phyloP scores from a whole-genome alignment of 2,329 filamentous ascomycete genomes.

The Raffaelea arxii region DNA sequence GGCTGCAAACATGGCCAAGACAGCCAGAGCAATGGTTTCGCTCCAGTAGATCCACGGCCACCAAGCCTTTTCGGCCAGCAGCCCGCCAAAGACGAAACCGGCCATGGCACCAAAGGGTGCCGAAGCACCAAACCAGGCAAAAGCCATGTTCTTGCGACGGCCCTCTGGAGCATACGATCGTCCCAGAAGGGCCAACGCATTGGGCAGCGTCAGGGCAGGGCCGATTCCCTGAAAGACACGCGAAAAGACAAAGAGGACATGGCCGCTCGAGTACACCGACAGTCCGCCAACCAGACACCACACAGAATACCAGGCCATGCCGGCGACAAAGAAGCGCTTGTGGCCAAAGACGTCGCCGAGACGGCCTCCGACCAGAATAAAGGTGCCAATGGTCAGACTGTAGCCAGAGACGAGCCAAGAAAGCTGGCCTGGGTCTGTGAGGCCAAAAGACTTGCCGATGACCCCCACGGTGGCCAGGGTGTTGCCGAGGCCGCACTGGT shows the following conservation, averaged over 20 bases:
- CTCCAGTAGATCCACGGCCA: slow-evolving; percentile 30
- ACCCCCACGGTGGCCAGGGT: slow-evolving; percentile 3
- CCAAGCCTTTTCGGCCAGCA: slow-evolving; percentile 24
- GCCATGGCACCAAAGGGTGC: slow-evolving; percentile 35
- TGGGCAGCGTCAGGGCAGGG: slow-evolving; percentile 52
- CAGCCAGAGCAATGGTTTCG: slow-evolving; percentile 9
- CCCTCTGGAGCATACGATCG: slow-evolving; percentile 46
- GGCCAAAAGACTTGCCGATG: slow-evolving; percentile 7
- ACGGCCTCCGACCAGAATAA: slow-evolving; percentile 54
- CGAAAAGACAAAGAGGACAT: slow-evolving; percentile 33
- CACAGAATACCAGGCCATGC: slow-evolving; percentile 52
- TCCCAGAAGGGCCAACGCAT: slow-evolving; percentile 52
- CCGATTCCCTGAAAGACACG: slow-evolving; percentile 34
- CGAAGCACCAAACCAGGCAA: slow-evolving; percentile 37
- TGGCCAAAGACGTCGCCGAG: slow-evolving; percentile 53
- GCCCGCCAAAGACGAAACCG: slow-evolving; percentile 28
- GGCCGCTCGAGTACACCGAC: slow-evolving; percentile 25
- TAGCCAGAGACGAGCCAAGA: slow-evolving; percentile 43
- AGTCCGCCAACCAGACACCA: slow-evolving; percentile 60
- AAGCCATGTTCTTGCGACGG: slow-evolving; percentile 48
- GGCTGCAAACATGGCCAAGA: slow-evolving; percentile 10
- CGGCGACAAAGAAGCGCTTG: slow-evolving; percentile 46
- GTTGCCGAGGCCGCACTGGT: slow-evolving; percentile 6
- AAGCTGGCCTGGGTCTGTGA: slow-evolving; percentile 35
- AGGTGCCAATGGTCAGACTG: slow-evolving; percentile 17